These are phyloP conservation scores for Nakaseomyces delphensis DNA, from an alignment of 1,139 yeast species.

Conservation along the genomic window DNA sequence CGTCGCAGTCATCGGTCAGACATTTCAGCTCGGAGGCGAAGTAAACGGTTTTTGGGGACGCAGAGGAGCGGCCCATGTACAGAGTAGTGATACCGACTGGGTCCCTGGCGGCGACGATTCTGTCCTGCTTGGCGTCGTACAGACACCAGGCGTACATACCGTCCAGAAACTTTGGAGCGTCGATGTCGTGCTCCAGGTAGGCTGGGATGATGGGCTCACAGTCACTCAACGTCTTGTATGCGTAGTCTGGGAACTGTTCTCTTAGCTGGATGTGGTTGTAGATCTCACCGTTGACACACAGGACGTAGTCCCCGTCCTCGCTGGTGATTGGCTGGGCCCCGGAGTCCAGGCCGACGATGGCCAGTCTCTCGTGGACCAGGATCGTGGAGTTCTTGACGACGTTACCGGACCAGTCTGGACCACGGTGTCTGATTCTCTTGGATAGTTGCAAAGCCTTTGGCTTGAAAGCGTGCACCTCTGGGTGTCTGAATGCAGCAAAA, in stretches of 20 bases:
- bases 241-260: conserved; percentile 60
- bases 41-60: conserved; percentile 64
- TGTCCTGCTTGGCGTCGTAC: conserved; percentile 73
- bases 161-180: conserved; percentile 86
- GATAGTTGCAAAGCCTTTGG: conserved; percentile 81
- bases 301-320: conserved; percentile 58
- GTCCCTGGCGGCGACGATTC: conserved; percentile 94
- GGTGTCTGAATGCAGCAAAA: conserved; percentile 82
- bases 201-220: conserved; percentile 97
- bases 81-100: conserved; percentile 96
- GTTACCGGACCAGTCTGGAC: conserved; percentile 99
- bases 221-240: conserved; percentile 80
- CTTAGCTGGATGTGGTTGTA: conserved; percentile 91
- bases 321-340: conserved; percentile 97
- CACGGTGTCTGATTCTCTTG: conserved; percentile 92
- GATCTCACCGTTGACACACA: conserved; percentile 95
- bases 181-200: conserved; percentile 74
- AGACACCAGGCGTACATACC: conserved; percentile 98
- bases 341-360: conserved; percentile 89
- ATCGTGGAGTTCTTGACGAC: conserved; percentile 66
- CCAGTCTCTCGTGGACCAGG: conserved; percentile 88
- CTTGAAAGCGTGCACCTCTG: conserved; percentile 72
- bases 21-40: conserved; percentile 95
- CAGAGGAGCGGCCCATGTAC: conserved; percentile 81
- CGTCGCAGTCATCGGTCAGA: conserved; percentile 88